Percentiles rank a stretch among this genome's conserved stretches.
Evolutionary conservation across 2,329 filamentous ascomycete genomes (phyloP).

Genomic region (Beauveria australis): DNA sequence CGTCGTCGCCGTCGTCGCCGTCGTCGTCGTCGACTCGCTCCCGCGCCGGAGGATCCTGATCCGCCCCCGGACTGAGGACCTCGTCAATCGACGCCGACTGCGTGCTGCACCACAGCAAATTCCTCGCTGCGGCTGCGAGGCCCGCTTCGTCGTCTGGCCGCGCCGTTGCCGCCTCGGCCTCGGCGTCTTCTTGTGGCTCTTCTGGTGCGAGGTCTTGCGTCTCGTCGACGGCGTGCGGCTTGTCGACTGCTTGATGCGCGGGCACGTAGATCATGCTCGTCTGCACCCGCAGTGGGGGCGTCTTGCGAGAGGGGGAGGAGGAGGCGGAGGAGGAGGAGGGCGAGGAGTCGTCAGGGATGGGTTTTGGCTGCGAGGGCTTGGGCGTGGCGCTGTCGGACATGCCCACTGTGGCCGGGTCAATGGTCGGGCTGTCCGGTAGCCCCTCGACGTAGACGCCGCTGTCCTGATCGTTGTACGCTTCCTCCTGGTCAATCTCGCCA

Average conservation of each 20-base stretch:
- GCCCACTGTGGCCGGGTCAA: not conserved
- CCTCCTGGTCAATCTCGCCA: not conserved
- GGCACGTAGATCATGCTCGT: slow-evolving; percentile 30
- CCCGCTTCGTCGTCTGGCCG: slow-evolving; percentile 22
- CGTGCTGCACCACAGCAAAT: slow-evolving; percentile 22
- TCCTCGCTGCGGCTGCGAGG: slow-evolving; percentile 29
- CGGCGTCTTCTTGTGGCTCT: not conserved
- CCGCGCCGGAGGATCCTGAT: not conserved
- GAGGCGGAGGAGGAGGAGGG: no score
- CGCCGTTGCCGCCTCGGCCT: not conserved
- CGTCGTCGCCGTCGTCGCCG: not conserved
- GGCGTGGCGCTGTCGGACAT: not conserved
- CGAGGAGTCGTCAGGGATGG: not conserved
- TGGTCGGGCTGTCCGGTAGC: not conserved
- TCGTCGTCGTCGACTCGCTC: not conserved
- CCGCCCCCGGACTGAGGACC: slow-evolving; percentile 26
- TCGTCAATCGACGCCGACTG: slow-evolving; percentile 34
- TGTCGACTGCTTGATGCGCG: not conserved
- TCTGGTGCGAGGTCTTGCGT: not conserved
- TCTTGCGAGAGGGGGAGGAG: not conserved
- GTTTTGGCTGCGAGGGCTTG: not conserved
- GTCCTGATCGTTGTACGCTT: not conserved
- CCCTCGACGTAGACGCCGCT: not conserved
- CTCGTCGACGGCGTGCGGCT: not conserved
- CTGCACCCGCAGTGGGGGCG: slow-evolving; percentile 32